Conservation (phyloP, 257 asterid species). For the Solanum rostratum region DNA sequence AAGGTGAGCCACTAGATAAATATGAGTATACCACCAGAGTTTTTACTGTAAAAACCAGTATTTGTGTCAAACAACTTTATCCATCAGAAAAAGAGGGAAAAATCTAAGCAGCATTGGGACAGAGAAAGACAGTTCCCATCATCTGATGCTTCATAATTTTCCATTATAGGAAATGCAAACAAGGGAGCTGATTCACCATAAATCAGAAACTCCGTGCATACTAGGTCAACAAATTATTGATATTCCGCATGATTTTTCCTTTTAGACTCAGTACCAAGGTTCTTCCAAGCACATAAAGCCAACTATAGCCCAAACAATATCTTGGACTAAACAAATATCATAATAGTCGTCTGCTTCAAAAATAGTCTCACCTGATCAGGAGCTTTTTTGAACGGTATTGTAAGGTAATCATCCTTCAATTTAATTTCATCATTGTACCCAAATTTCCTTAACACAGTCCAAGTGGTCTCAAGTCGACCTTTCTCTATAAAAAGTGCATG, state of each 20-base stretch:
- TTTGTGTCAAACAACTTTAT: neutral
- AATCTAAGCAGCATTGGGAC: neutral
- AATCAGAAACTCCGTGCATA: neutral
- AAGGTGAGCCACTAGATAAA: neutral
- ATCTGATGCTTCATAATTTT: neutral
- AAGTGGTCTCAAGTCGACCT: conserved; percentile 82
- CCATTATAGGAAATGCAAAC: neutral
- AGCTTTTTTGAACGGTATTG: conserved; percentile 62
- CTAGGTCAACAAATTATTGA: neutral
- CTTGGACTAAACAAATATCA: neutral
- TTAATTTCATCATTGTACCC: conserved; percentile 79
- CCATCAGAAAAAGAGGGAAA: neutral
- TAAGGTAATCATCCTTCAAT: conserved; percentile 60
- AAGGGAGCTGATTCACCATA: neutral
- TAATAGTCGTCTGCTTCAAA: neutral
- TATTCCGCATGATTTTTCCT: neutral
- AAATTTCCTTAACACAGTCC: conserved; percentile 86
- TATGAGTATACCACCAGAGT: neutral
- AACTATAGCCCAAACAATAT: neutral
- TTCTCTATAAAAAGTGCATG: conserved; percentile 94
- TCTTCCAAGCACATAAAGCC: neutral
- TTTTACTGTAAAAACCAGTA: neutral
- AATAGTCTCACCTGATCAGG: conserved; percentile 76
- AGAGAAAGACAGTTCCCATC: neutral
- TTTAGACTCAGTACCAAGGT: neutral